Evolutionary conservation across 805 yeast species (phyloP), one percentile per base, ranked within the genome.

Genomic region (Sporopachydermia quercuum): DNA sequence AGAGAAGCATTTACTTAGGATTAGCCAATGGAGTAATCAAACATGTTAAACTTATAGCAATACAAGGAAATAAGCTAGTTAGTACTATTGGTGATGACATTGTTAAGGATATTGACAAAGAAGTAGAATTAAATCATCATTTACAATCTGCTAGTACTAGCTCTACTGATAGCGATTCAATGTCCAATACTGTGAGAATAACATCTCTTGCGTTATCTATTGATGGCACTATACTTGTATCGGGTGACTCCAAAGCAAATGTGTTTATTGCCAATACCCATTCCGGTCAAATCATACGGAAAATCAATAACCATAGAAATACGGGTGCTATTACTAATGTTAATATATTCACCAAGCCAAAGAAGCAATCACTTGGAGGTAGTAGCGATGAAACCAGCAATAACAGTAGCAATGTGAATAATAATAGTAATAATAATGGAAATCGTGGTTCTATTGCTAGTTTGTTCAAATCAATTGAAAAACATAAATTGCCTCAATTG

Each of bases 231-330:
- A 55, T 62, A 30, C 50, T 87, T 4, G 61, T 80, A 2, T 71
- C 85, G 4, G 96, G 96, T 27, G 93, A 83, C 52, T 55, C 67
- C 0, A 51, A 48, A n/a, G 96, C 96, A 1, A 65, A 70, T 18
- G 72, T 83, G 2, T 69, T 70, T 34, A 65, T 77, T 1, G 69
- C 78, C 48, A 96, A 89, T 55, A 63, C 77, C 4, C 70, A 66
- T 13, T 75, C 89, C 1, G 76, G 71, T 50, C 91, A 81, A 56
- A 73, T 76, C 14, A 61, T 73, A 18, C 76, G 72, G 11, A 46
- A 14, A 43, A 42, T 19, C 16, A 27, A 16, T 42, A 39, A 14
- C 46, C 53, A 34, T 42, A 54, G 5, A 45, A 43, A 3, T 38
- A 51, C 5, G 41, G 46, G 33, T 37, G 52, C 4, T 34, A 51